Evolutionary conservation across 176 grass and related monocot species (phyloP).

Genomic region (Avena insularis): DNA sequence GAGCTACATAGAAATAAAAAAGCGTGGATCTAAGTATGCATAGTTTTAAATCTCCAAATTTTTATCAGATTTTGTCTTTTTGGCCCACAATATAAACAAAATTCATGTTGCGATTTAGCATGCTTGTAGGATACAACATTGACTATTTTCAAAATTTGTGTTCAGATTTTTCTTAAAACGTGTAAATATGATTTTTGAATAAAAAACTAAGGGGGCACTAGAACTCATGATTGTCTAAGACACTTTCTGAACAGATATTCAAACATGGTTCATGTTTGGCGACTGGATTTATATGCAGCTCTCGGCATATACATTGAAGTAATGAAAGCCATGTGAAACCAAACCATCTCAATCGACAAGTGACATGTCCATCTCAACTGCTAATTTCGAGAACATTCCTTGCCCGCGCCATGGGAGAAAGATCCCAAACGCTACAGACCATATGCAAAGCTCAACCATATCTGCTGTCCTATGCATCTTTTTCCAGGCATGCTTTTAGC

Average conservation of each 20-base stretch:
- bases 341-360: neutral
- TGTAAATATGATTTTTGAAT: too few species aligned
- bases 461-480: neutral
- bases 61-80: too few species aligned
- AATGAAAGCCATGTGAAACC: neutral
- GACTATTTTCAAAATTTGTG: too few species aligned
- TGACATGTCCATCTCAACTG: neutral
- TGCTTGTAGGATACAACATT: too few species aligned
- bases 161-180: too few species aligned
- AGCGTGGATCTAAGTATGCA: too few species aligned
- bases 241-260: neutral
- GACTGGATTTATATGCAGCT: neutral
- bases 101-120: too few species aligned
- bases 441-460: conserved; percentile 10
- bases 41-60: too few species aligned
- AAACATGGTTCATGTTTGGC: neutral
- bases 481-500: neutral
- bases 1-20: too few species aligned
- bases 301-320: neutral
- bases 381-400: conserved; percentile 36
- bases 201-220: too few species aligned
- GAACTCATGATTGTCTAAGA: too few species aligned
- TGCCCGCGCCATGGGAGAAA: conserved; percentile 34
- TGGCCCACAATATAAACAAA: too few species aligned
- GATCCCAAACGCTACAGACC: conserved; percentile 38